Evolutionary conservation across 2,329 filamentous ascomycete species (phyloP).

Genomic region (Zymoseptoria brevis): DNA sequence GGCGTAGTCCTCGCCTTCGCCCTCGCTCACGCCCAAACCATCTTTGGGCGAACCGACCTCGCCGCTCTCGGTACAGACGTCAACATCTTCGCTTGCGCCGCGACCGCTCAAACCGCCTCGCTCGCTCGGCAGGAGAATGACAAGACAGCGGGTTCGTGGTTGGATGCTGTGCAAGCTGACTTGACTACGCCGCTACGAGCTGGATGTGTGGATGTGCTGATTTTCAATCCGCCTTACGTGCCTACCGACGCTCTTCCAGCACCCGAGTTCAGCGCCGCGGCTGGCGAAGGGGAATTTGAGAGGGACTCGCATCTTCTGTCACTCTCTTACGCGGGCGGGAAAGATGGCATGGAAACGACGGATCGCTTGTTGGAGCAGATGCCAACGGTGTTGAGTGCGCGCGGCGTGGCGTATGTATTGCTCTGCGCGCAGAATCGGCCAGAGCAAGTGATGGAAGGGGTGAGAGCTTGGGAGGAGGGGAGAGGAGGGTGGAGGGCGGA

Average conservation of each 20-base stretch:
- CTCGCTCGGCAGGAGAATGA: constrained; percentile 36
- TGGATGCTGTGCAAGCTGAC: constrained; percentile 64
- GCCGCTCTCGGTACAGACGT: constrained; percentile 75
- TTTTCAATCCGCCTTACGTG: constrained; percentile 98
- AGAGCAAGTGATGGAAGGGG: constrained; percentile 54
- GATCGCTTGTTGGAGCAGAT: constrained; percentile 66
- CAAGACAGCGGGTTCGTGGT: constrained; percentile 41
- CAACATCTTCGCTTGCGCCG: constrained; percentile 72
- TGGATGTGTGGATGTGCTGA: constrained; percentile 65
- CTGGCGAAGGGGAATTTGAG: constrained; percentile 47
- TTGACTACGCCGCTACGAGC: constrained; percentile 55
- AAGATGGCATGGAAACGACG: constrained; percentile 90
- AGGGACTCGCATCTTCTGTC: constrained; percentile 75
- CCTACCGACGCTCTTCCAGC: no score
- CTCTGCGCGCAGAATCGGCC: constrained; percentile 89
- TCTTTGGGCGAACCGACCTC: constrained; percentile 65
- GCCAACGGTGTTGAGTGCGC: constrained; percentile 52
- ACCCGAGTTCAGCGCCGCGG: background rate
- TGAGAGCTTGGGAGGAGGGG: no score
- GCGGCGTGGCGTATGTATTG: constrained; percentile 81
- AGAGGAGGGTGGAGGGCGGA: constrained; percentile 58
- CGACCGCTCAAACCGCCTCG: constrained; percentile 61
- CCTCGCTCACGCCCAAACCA: constrained; percentile 60
- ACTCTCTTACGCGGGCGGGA: constrained; percentile 80
- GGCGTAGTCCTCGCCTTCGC: constrained; percentile 89